These are phyloP conservation scores for Eudorina sp. DNA, from an alignment of 139 green algal genomes.

Conservation along the genomic window DNA sequence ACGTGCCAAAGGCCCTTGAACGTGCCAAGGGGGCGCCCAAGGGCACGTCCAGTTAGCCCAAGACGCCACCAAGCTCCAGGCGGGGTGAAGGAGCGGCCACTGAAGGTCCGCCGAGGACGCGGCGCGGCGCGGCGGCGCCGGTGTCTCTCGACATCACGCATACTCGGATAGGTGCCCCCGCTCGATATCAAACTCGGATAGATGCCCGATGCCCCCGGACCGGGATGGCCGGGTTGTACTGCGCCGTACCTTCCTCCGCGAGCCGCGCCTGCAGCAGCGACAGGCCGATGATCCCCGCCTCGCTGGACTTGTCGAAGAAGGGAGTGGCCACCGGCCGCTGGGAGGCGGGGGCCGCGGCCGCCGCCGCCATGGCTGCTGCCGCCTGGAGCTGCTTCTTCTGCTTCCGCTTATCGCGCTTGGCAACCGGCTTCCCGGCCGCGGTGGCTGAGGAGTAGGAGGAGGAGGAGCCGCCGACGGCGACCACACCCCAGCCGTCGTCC, in stretches of 20 bases:
- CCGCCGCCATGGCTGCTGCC: background rate
- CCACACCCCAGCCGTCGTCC: constrained; percentile 38
- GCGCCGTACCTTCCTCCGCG: constrained; percentile 30
- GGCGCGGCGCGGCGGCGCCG: no score
- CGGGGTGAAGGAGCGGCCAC: no score
- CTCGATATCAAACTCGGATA: no score
- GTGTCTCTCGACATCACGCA: no score
- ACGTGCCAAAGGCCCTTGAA: no score
- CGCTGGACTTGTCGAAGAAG: constrained; percentile 53
- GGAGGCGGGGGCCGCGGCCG: background rate
- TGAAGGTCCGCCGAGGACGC: no score
- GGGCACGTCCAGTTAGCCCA: no score
- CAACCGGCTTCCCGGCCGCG: background rate
- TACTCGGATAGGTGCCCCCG: no score
- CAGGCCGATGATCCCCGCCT: constrained; percentile 54
- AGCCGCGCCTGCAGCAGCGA: constrained; percentile 62
- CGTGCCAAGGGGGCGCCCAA: no score
- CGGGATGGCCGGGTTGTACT: no score
- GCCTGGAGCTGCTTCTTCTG: background rate
- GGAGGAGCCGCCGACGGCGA: background rate
- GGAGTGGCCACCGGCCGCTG: constrained; percentile 19
- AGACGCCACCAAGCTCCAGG: no score
- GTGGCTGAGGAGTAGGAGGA: background rate
- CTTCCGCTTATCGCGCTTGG: constrained; percentile 12
- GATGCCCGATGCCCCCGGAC: no score